These are phyloP conservation scores for Neolentinus lepideus DNA, from an alignment of 1,284 basidiomycete species.

Conservation along the genomic window DNA sequence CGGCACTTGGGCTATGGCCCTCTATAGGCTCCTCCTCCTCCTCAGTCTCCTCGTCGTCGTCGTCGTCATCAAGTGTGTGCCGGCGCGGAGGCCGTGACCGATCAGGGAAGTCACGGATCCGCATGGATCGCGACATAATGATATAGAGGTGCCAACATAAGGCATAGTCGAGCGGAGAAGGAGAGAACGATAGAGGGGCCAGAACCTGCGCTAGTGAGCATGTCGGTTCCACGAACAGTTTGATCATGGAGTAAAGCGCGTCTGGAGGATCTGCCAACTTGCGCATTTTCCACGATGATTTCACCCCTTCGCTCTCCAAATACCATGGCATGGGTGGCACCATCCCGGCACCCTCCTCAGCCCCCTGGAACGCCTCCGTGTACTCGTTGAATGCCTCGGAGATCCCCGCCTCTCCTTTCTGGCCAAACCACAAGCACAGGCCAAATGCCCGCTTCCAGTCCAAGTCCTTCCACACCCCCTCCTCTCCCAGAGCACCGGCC, in stretches of 20 bases:
- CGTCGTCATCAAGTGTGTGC: constrained; percentile 5
- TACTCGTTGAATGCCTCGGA: constrained; percentile 68
- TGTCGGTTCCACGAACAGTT: constrained; percentile 64
- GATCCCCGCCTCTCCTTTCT: constrained; percentile 67
- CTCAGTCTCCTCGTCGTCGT: constrained; percentile 33
- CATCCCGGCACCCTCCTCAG: constrained; percentile 12
- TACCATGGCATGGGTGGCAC: constrained; percentile 72
- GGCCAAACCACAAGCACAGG: constrained; percentile 86
- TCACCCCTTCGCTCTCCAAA: constrained; percentile 22
- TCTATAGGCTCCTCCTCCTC: constrained; percentile 36
- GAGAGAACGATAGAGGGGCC: constrained; percentile 68
- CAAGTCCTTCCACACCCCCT: constrained; percentile 72
- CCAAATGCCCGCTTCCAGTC: constrained; percentile 97
- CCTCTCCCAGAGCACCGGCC: constrained; percentile 68
- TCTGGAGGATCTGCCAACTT: constrained; percentile 43
- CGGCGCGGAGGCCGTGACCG: constrained; percentile 36
- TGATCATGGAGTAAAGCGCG: constrained; percentile 79
- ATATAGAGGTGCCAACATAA: constrained; percentile 94
- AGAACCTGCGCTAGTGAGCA: constrained; percentile 56
- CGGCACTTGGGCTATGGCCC: constrained; percentile 79
- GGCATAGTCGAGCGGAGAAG: constrained; percentile 75
- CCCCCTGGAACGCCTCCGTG: constrained; percentile 40
- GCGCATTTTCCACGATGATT: constrained; percentile 29
- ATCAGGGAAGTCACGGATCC: constrained; percentile 82
- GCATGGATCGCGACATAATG: constrained; percentile 77